Evolutionary conservation across 2,329 filamentous ascomycete genomes (phyloP).

Genomic region (Fragosphaeria purpurea): DNA sequence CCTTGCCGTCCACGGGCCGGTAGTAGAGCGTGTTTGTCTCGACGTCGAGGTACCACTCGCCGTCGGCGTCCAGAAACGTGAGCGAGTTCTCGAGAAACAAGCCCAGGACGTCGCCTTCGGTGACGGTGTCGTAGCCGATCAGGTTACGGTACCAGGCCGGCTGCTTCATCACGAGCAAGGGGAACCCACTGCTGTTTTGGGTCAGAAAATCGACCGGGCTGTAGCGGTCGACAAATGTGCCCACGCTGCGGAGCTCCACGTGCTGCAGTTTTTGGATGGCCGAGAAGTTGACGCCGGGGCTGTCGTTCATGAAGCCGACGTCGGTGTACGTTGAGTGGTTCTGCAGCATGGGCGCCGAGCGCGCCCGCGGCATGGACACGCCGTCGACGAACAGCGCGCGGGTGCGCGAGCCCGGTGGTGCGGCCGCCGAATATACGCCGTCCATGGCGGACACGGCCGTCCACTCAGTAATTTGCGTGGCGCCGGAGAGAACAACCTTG

Average conservation of each 20-base stretch:
- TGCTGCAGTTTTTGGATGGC: not conserved
- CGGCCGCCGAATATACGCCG: not conserved
- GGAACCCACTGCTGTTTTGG: not conserved
- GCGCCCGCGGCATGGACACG: not conserved
- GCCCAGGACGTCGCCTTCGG: constrained; percentile 7
- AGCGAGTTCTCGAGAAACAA: constrained; percentile 8
- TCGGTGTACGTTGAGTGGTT: not conserved
- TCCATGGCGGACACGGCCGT: not conserved
- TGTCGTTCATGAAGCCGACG: not conserved
- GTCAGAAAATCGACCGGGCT: constrained; percentile 3
- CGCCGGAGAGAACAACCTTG: not conserved
- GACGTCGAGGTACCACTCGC: constrained; percentile 9
- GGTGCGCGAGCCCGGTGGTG: not conserved
- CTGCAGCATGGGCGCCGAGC: not conserved
- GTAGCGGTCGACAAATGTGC: constrained; percentile 6
- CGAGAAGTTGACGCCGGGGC: not conserved
- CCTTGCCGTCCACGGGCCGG: constrained; percentile 8
- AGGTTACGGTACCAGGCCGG: constrained; percentile 5
- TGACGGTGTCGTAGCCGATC: constrained; percentile 9
- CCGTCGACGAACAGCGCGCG: not conserved
- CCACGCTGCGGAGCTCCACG: not conserved
- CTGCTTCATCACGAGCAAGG: constrained; percentile 10
- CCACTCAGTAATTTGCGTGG: not conserved
- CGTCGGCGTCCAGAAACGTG: constrained; percentile 6
- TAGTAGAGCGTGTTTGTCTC: constrained; percentile 8